Evolutionary conservation across 805 yeast genomes (phyloP), one percentile per base, ranked within the genome.

Genomic region (Saccharomyces kudriavzevii): DNA sequence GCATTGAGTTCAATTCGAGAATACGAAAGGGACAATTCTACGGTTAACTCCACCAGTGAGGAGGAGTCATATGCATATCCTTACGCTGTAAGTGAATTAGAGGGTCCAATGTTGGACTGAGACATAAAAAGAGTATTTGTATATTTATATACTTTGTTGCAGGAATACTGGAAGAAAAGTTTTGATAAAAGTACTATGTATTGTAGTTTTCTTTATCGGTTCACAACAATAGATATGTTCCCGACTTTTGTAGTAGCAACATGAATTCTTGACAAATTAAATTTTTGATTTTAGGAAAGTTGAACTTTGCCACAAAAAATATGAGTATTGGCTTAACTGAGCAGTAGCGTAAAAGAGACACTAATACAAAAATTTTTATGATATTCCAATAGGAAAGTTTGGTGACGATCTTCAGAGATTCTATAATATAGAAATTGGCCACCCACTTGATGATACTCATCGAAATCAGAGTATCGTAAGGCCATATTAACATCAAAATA

Each of bases 401-500:
- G 0, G 77, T 72, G 0, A 78, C 75, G 10, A 79, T 76, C 25
- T 74, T 68, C 31, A 83, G 62, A 0, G 90, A 83, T 62, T 89
- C 96, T 5, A 85, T 70, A n/a, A 82, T 74, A 57, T 81, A 84
- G 50, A 85, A 67, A 47, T 77, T 77, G 0, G 87, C 85, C 2
- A 84, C 78, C 59, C 81, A 73, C 54, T 79, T 79, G 29, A 87
- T 85, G 9, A 83, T 71, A 5, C 74, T 72, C 22, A 83, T 77
- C 0, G 86, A 84, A 2, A 85, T 75, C 1, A 85, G 75, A n/a
- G 87, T 80, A 64, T 94, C 97, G 64, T 94, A 94, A 0, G 96
- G 94, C 99, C 99, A 94, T 35, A 94, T 92, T 30, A 94, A 74
- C 91, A 92, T 92, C 31, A 94, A 75, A 20, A 94, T 85, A 0